Percentiles rank a stretch among this genome's conserved stretches.
Evolutionary conservation across 129 eudicot genomes (phyloP).

Genomic region (Mikania micrantha): DNA sequence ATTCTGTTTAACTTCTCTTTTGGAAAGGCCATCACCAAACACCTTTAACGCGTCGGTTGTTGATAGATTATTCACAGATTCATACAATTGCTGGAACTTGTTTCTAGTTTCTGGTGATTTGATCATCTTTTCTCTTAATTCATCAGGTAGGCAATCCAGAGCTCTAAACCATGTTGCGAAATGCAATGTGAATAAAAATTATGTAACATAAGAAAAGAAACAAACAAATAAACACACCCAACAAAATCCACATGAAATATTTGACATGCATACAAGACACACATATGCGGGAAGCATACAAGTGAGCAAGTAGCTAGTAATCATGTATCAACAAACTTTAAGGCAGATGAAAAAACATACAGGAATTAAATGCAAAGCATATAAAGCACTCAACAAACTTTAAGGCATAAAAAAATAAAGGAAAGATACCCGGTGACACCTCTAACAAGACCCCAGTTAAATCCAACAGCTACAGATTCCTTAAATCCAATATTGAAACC

Average conservation of each 20-base stretch:
- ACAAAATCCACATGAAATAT: too few species aligned
- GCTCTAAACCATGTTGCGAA: constrained; percentile 30
- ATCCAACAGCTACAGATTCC: constrained; percentile 60
- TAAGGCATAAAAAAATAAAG: too few species aligned
- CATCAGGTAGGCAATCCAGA: constrained; percentile 44
- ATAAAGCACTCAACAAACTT: too few species aligned
- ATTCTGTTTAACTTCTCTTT: constrained; percentile 10
- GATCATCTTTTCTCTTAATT: constrained; percentile 37
- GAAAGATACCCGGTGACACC: constrained; percentile 66
- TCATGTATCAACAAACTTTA: too few species aligned
- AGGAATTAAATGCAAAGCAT: too few species aligned
- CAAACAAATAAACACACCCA: too few species aligned
- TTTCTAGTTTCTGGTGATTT: constrained; percentile 40
- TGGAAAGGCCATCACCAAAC: constrained; percentile 32
- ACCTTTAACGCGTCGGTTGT: constrained; percentile 46
- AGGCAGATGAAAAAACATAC: too few species aligned
- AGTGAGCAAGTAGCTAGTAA: neutral
- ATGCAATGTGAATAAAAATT: neutral
- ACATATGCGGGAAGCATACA: too few species aligned
- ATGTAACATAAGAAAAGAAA: neutral
- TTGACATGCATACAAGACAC: too few species aligned
- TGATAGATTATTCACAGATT: constrained; percentile 40
- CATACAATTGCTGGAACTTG: constrained; percentile 36
- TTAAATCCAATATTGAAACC: constrained; percentile 66
- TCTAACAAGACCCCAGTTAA: constrained; percentile 64